A percentile compares a stretch with the other conserved stretches of the same genome.
Evolutionary conservation across 2,329 filamentous ascomycete species (phyloP).

Genomic region (Fusarium compactum): DNA sequence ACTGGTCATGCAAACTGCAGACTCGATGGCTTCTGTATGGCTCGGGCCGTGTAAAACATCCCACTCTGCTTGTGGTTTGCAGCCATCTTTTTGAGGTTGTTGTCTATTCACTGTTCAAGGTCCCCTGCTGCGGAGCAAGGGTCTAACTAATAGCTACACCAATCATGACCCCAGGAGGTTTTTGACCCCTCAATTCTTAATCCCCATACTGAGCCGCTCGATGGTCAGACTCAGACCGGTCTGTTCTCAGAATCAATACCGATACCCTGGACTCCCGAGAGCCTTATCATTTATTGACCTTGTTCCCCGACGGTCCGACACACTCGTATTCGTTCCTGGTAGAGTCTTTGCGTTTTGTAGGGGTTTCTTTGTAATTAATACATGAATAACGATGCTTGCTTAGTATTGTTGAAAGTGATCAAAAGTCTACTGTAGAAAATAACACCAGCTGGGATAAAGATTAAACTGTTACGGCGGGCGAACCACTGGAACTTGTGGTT

Average conservation of each 20-base stretch:
- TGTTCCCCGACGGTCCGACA: too few species aligned
- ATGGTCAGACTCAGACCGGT: slow-evolving; percentile 20
- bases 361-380: neutral
- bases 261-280: slow-evolving; percentile 6
- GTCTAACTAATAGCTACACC: slow-evolving; percentile 12
- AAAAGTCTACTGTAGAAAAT: neutral
- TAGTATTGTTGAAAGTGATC: neutral
- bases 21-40: slow-evolving; percentile 27
- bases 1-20: slow-evolving; percentile 18
- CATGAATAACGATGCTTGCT: neutral
- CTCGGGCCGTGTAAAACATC: slow-evolving; percentile 24
- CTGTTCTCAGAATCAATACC: slow-evolving; percentile 1
- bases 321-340: slow-evolving; percentile 3
- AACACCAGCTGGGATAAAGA: neutral
- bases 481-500: slow-evolving; percentile 5
- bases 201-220: slow-evolving; percentile 31
- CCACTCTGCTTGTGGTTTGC: slow-evolving; percentile 24
- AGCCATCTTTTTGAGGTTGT: slow-evolving; percentile 1
- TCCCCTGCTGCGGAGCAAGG: slow-evolving; percentile 31
- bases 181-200: slow-evolving; percentile 27
- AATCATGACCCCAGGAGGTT: slow-evolving; percentile 18
- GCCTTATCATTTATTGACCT: neutral
- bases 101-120: slow-evolving; percentile 12
- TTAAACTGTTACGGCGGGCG: slow-evolving; percentile 4
- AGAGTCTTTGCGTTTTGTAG: neutral